Conservation (phyloP, 257 asterid genomes). For the Ballota nigra region DNA sequence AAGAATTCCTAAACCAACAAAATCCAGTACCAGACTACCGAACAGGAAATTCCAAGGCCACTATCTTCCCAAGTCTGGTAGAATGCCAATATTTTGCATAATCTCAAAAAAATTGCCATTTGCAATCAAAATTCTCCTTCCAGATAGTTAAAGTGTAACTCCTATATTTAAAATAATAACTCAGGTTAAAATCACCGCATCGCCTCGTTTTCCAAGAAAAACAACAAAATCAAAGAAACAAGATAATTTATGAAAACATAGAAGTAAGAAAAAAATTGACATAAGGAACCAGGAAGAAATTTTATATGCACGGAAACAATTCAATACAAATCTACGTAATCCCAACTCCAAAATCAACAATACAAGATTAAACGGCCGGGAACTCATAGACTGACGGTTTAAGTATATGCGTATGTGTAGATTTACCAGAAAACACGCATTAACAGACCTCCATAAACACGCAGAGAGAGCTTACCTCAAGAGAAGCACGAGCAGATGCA, state of each 20-base stretch:
- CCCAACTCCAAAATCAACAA: not conserved
- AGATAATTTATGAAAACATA: not conserved
- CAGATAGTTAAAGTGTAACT: not conserved
- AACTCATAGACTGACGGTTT: constrained; percentile 4
- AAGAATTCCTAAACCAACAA: not conserved
- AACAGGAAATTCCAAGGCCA: not conserved
- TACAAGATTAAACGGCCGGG: too few species aligned
- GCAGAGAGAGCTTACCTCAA: not conserved
- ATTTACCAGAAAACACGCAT: constrained; percentile 3
- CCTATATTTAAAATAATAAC: not conserved
- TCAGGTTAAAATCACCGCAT: not conserved
- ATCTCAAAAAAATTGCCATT: not conserved
- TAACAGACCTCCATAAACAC: constrained; percentile 9
- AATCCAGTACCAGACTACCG: not conserved
- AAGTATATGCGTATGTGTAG: not conserved
- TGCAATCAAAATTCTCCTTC: constrained; percentile 1
- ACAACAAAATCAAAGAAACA: not conserved
- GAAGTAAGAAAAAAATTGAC: not conserved
- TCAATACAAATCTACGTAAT: constrained; percentile 14
- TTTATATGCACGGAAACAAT: not conserved
- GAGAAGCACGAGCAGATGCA: constrained; percentile 21
- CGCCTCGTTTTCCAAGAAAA: not conserved
- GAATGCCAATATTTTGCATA: too few species aligned
- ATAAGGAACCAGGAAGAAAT: not conserved
- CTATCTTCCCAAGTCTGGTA: constrained; percentile 20